Conservation (phyloP, 257 asterid genomes). For the Solanum pimpinellifolium region DNA sequence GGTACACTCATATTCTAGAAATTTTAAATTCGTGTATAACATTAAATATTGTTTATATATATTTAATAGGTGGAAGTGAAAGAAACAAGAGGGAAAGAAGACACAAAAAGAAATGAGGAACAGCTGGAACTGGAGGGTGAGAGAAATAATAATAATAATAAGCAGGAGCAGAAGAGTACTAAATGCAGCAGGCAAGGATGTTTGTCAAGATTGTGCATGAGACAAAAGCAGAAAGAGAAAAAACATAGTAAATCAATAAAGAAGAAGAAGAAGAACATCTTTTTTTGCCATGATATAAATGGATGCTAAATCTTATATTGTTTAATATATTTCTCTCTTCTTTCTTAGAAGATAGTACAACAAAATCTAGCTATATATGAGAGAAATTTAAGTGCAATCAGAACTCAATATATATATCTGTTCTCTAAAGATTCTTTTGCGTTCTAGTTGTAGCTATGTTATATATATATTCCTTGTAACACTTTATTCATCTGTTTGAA, state of each 20-base stretch:
- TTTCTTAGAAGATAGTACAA: not conserved
- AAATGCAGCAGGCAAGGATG: constrained; percentile 26
- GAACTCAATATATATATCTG: no score
- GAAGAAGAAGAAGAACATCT: constrained; percentile 12
- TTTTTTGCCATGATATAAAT: constrained; percentile 33
- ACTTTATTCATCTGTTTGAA: not conserved
- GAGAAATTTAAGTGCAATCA: not conserved
- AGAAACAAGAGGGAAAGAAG: constrained; percentile 16
- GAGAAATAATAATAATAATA: constrained; percentile 14
- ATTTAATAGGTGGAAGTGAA: constrained; percentile 12
- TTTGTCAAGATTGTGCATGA: constrained; percentile 30
- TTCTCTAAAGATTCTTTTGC: not conserved
- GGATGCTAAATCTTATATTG: constrained; percentile 22
- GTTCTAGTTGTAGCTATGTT: not conserved
- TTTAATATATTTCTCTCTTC: not conserved
- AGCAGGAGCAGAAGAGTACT: not conserved
- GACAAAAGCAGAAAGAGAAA: constrained; percentile 17
- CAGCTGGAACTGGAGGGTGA: constrained; percentile 7
- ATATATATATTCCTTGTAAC: not conserved
- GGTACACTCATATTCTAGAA: no score
- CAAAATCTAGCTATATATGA: not conserved
- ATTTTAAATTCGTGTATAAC: no score
- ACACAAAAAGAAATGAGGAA: constrained; percentile 8
- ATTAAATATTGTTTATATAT: not conserved
- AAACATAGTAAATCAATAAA: constrained; percentile 12